These are phyloP conservation scores for Populus davidiana DNA, from an alignment of 345 rosid genomes.

Conservation along the genomic window DNA sequence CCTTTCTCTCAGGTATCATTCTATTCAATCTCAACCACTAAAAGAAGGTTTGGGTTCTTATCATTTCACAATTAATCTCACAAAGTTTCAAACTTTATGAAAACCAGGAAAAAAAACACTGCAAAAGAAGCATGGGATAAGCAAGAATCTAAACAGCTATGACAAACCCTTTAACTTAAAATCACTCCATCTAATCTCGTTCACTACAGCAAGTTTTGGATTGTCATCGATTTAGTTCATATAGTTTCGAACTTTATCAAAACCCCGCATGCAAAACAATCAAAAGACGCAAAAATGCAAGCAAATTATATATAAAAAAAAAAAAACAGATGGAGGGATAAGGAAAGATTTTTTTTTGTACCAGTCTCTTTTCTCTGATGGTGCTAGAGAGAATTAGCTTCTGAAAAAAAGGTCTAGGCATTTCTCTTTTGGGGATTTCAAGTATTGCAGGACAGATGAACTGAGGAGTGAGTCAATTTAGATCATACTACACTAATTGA, in stretches of 20 bases:
- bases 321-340: neutral
- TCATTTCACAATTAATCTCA: neutral
- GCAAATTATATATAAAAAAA: neutral
- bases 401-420: constrained; percentile 82
- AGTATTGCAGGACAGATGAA: neutral
- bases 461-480: constrained; percentile 24
- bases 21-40: neutral
- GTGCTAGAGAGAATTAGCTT: constrained; percentile 64
- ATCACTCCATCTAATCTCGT: neutral
- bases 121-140: neutral
- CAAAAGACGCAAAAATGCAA: neutral
- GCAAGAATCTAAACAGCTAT: neutral
- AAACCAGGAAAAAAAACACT: neutral
- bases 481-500: constrained; percentile 38
- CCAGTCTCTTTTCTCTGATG: constrained; percentile 66
- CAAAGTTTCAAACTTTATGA: neutral
- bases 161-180: neutral
- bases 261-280: neutral
- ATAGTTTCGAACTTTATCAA: constrained; percentile 6
- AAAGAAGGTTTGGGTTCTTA: neutral
- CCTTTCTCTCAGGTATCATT: neutral
- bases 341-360: constrained; percentile 20
- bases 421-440: constrained; percentile 4
- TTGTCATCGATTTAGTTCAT: neutral
- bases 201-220: neutral